These are phyloP conservation scores for Nadsonia commutata DNA, from an alignment of 1,139 yeast species.

Conservation along the genomic window DNA sequence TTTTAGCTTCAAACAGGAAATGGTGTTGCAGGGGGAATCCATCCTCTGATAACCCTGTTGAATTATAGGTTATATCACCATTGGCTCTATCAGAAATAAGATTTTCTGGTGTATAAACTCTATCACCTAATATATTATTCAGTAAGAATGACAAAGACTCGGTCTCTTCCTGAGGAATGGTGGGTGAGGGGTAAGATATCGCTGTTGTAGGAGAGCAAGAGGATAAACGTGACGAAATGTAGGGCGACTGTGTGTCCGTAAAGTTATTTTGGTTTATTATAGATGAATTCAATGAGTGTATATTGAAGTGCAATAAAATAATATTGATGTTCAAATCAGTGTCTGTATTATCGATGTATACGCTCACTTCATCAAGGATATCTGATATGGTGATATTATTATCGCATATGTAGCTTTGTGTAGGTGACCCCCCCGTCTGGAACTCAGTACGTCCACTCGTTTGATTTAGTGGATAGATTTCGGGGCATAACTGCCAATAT, in stretches of 20 bases:
- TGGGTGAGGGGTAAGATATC: not conserved
- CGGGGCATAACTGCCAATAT: constrained; percentile 62
- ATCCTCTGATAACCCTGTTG: constrained; percentile 10
- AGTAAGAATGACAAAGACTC: not conserved
- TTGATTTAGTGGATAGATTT: constrained; percentile 7
- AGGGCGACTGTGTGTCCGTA: not conserved
- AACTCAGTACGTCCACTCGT: constrained; percentile 1
- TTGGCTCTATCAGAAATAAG: constrained; percentile 16
- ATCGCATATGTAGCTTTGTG: constrained; percentile 4
- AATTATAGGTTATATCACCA: constrained; percentile 12
- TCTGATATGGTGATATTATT: constrained; percentile 27
- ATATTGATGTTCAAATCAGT: constrained; percentile 41
- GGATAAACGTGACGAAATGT: not conserved
- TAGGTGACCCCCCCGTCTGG: constrained; percentile 3
- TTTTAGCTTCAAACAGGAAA: constrained; percentile 30
- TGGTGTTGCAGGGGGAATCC: constrained; percentile 31
- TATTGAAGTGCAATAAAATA: constrained; percentile 37
- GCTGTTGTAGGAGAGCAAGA: no score
- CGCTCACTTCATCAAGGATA: constrained; percentile 26
- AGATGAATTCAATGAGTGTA: constrained; percentile 19
- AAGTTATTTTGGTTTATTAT: constrained; percentile 2
- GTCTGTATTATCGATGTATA: constrained; percentile 35
- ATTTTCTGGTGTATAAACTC: constrained; percentile 24
- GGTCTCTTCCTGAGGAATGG: constrained; percentile 3
- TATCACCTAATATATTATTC: constrained; percentile 9